A percentile compares a stretch with the other conserved stretches of the same genome.
These are phyloP conservation scores for Marsdenia floribunda DNA, from an alignment of 257 asterid species.

Conservation along the genomic window DNA sequence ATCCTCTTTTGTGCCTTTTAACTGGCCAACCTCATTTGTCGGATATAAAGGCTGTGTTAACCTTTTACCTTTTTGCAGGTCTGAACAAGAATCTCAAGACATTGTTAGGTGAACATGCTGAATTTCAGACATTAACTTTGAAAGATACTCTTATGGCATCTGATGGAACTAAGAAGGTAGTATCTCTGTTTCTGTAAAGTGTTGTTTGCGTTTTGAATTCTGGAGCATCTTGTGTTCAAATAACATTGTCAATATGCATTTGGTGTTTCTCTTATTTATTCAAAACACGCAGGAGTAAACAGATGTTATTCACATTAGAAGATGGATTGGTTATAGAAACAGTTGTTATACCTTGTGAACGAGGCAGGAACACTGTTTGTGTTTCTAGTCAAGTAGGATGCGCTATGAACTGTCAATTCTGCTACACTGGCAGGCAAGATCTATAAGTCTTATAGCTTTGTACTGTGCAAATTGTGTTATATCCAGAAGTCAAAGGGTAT, in stretches of 20 bases:
- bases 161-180: constrained; percentile 96
- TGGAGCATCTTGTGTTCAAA: constrained; percentile 4
- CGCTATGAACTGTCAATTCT: constrained; percentile 96
- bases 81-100: constrained; percentile 79
- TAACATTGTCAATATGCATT: constrained; percentile 14
- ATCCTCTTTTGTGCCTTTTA: not conserved
- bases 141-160: constrained; percentile 68
- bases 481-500: constrained; percentile 4
- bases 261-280: constrained; percentile 55
- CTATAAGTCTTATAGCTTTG: not conserved
- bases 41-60: not conserved
- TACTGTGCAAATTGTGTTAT: not conserved
- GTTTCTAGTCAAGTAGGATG: constrained; percentile 99
- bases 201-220: constrained; percentile 6
- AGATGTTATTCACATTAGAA: constrained; percentile 83
- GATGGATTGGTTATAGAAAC: constrained; percentile 88
- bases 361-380: constrained; percentile 93
- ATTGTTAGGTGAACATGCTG: constrained; percentile 70
- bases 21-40: not conserved
- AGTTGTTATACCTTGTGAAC: constrained; percentile 81
- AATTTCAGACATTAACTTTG: constrained; percentile 52
- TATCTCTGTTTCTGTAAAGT: constrained; percentile 7
- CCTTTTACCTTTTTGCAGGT: constrained; percentile 41
- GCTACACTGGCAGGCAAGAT: constrained; percentile 92
- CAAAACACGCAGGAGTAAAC: constrained; percentile 70